Base-by-base conservation (phyloP, 2,329 filamentous ascomycete genomes). In the Meredithiella fracta region DNA sequence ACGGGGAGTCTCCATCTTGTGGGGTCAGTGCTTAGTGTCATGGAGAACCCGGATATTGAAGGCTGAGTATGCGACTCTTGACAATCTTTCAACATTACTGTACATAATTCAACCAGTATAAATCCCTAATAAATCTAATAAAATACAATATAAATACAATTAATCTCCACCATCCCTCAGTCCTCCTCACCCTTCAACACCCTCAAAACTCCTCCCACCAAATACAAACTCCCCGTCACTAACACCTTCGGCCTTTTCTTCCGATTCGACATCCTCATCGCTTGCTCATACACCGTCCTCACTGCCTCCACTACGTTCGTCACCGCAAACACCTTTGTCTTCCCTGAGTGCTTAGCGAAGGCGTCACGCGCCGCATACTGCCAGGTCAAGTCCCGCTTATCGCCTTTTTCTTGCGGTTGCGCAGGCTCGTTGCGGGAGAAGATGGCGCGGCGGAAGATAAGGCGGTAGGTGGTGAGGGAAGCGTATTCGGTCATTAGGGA, bases 171-270 rank as follows among this genome's bases (percentile, higher is more conserved):
- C 14, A 9, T 5, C 26, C 37, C 17, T 42, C 51, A 47, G 22
- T 59, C 57, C 54, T 53, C 22, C 9, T 59, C 54, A 2, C 58
- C 54, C n/a, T 47, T 34, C 31, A 60, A 40, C 7, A 53, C 54
- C 52, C 54, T 50, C 54, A 94, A 70, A 49, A 89, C 72, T 9
- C 85, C 86, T 6, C 89, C 88, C 1, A 90, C 87, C 40, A 95
- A 73, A 72, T 94, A 85, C 64, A 94, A 69, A 66, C 87, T 94
- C 1, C 89, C 89, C 14, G 89, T 94, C 8, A 87, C 82, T 55
- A 95, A 69, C 0, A 83, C 79, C 65, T 80, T 78, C 15, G 80
- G 72, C 52, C 73, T 73, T 2, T 65, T 62, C 53, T 54, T 55
- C 59, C 58, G 40, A 59, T 63, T 67, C 66, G 55, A 34, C 52